These are phyloP conservation scores for Zygoascus tannicola DNA, from an alignment of 805 yeast species.

Conservation along the genomic window DNA sequence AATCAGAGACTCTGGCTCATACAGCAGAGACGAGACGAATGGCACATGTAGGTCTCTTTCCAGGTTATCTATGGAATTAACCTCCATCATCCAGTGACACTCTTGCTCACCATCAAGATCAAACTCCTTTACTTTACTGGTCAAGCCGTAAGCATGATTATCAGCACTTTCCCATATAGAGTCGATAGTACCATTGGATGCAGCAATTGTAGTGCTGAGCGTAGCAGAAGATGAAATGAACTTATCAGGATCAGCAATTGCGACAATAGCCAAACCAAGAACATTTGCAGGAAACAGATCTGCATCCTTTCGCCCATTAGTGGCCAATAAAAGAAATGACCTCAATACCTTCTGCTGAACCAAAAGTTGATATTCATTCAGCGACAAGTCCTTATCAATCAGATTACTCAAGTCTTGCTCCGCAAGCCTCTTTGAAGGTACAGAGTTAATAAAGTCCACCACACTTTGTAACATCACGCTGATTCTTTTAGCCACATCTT, in stretches of 20 bases:
- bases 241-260: conserved; percentile 26
- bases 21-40: conserved; percentile 20
- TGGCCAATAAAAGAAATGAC: conserved; percentile 31
- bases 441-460: conserved; percentile 21
- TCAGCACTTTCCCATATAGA: conserved; percentile 32
- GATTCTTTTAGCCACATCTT: conserved; percentile 37
- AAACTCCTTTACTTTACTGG: conserved; percentile 27
- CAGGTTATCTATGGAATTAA: conserved; percentile 11
- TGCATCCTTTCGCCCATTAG: conserved; percentile 16
- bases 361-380: conserved; percentile 25
- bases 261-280: conserved; percentile 24
- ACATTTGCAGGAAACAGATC: conserved; percentile 34
- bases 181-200: conserved; percentile 20
- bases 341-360: conserved; percentile 39
- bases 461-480: conserved; percentile 42
- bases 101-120: conserved; percentile 11
- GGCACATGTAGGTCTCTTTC: conserved; percentile 19
- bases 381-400: conserved; percentile 15
- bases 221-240: conserved; percentile 19
- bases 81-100: conserved; percentile 21
- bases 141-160: conserved; percentile 35
- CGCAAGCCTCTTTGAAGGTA: conserved; percentile 22
- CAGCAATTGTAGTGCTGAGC: conserved; percentile 24
- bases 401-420: conserved; percentile 19
- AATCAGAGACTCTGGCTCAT: conserved; percentile 18